Percentiles rank a stretch among this genome's conserved stretches.
These are phyloP conservation scores for Digitaria exilis DNA, from an alignment of 202 grass and related monocot genomes.

Conservation along the genomic window DNA sequence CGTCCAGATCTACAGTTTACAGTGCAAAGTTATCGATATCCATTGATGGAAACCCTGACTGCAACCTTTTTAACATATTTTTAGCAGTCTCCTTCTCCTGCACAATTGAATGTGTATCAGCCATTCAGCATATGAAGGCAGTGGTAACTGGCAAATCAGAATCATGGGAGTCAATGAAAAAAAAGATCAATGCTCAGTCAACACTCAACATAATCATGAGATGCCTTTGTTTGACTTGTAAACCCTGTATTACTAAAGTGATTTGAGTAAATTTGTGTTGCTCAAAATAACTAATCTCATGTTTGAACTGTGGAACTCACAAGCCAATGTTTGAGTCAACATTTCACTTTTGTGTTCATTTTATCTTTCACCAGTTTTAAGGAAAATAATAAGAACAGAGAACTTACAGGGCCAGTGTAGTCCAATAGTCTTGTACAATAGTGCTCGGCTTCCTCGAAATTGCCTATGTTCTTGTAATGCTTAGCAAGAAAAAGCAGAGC, in stretches of 20 bases:
- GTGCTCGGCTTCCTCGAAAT: conserved; percentile 79
- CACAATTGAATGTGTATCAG: conserved; percentile 37
- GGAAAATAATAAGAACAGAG: not conserved
- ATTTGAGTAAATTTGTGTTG: conserved; percentile 7
- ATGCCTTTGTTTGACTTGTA: conserved; percentile 24
- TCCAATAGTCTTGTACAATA: conserved; percentile 93
- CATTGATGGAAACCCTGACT: conserved; percentile 66
- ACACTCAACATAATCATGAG: conserved; percentile 12
- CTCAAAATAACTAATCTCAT: conserved; percentile 31
- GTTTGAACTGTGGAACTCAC: conserved; percentile 23
- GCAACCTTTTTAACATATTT: conserved; percentile 70
- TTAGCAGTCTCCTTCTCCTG: conserved; percentile 94
- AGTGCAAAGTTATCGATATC: conserved; percentile 77
- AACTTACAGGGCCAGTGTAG: conserved; percentile 92
- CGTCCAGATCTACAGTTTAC: conserved; percentile 36
- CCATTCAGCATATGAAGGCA: conserved; percentile 9
- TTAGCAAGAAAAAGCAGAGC: conserved; percentile 92
- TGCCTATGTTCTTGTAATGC: conserved; percentile 69
- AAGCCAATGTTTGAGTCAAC: not conserved
- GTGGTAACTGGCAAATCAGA: conserved; percentile 23
- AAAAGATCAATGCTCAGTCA: conserved; percentile 3
- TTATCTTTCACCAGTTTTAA: conserved; percentile 1
- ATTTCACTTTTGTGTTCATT: conserved; percentile 21
- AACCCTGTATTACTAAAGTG: conserved; percentile 17
- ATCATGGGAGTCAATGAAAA: conserved; percentile 2